Evolutionary conservation across 768 basidiomycete genomes (phyloP), one percentile per base, ranked within the genome.

Genomic region (Mycena galopus): DNA sequence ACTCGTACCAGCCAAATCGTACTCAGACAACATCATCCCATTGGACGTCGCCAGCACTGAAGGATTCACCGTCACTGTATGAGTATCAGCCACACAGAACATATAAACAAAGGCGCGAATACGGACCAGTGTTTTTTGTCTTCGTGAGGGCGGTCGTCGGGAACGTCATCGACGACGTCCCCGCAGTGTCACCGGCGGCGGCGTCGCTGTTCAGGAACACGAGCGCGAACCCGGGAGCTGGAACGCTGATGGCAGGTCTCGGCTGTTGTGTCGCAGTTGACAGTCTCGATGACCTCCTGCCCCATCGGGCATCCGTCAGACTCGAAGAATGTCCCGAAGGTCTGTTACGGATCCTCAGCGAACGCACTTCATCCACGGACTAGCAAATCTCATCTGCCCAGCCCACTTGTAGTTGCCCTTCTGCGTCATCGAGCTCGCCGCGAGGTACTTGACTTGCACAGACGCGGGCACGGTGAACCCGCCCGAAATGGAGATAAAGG

Each of bases 191-290:
- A 53, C 81, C 82, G 2, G 75, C 63, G 30, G 84, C 75, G 9
- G 85, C 85, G 35, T 79, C 73, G 63, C 84, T 80, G 5, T 84
- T 88, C 44, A 95, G 82, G 84, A 94, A 94, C 71, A 95, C 92
- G 51, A 96, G 84, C 1, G 93, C 93, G 71, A 92, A 90, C 32
- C 89, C 89, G 0, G 95, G 94, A 0, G 93, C 92, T 32, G 88
- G 87, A 53, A 95, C 88, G 7, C 85, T 84, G 60, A 95, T 83
- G n/a, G 80, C 94, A 55, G 16, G 53, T 55, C 27, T 21, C 0
- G 29, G 53, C 53, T 16, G 17, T 30, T 6, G 53, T 55, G 27
- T 55, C n/a, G 53, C 53, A 55, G 16, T 32, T 16, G 16, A 55
- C 53, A 2, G 53, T 55, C 27, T 55, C 6, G 27, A 55, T 30